phyloP scores from a whole-genome alignment of 352 stramenopile genomes.

The Blastocystis sp. region DNA sequence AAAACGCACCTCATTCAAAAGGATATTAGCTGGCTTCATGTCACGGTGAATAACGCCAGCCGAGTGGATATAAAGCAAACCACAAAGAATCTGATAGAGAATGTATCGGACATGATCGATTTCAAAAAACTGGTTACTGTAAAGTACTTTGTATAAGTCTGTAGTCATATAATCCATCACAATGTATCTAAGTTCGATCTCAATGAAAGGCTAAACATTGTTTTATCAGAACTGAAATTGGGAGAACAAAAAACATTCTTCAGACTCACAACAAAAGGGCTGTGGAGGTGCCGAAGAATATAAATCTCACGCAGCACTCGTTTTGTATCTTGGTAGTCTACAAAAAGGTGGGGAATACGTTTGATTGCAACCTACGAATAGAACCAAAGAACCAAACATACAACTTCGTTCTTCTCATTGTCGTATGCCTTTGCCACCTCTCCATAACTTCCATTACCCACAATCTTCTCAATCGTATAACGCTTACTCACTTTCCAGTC shows the following conservation, averaged over 20 bases:
- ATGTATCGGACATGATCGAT: constrained; percentile 64
- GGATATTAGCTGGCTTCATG: constrained; percentile 86
- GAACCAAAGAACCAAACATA: not conserved
- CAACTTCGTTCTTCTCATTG: constrained; percentile 63
- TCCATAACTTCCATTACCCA: constrained; percentile 77
- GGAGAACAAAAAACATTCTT: constrained; percentile 4
- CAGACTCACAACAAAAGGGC: constrained; percentile 72
- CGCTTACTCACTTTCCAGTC: constrained; percentile 72
- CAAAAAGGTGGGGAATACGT: constrained; percentile 75
- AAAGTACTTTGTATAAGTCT: constrained; percentile 82
- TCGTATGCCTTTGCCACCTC: constrained; percentile 78
- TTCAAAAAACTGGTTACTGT: constrained; percentile 72
- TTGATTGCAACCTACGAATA: constrained; percentile 76
- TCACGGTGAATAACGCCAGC: constrained; percentile 85
- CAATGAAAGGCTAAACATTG: not conserved
- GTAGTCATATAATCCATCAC: constrained; percentile 75
- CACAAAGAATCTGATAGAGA: constrained; percentile 72
- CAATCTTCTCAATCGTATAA: constrained; percentile 66
- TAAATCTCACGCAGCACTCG: constrained; percentile 75
- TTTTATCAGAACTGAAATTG: not conserved
- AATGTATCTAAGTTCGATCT: constrained; percentile 56
- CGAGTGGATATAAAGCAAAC: constrained; percentile 86
- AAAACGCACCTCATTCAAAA: constrained; percentile 68
- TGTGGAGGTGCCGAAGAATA: constrained; percentile 72
- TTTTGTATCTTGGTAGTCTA: constrained; percentile 73